Evolutionary conservation across 257 asterid species (phyloP), one percentile per base, ranked within the genome.

Genomic region (Coffea eugenioides): DNA sequence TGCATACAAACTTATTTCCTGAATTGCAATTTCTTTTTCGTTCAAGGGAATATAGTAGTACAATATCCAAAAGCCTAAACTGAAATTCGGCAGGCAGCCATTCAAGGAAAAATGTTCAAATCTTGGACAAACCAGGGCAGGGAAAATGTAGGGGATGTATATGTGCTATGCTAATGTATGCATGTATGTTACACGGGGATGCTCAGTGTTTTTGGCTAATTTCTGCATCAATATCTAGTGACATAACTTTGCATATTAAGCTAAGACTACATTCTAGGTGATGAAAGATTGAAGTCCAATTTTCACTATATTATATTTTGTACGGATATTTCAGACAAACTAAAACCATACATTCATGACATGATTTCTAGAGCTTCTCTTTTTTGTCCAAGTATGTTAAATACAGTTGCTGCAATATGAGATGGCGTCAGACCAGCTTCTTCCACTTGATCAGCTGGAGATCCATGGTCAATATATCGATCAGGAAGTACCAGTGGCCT

Each of bases 401-500:
- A 91, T 68, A 95, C 94, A 14, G 97, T 90, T 10, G 97, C 98
- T 0, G 97, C 99, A 2, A 95, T 92, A 78, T 93, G 96, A 43
- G 96, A 88, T 57, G 98, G 93, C 2, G 98, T 88, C 8, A 93
- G 85, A 10, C 98, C 99, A 1, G 97, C 97, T 75, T 92, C 85
- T 43, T 85, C 84, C 82, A 88, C 34, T 74, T 95, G 99, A 71
- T 93, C 96, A 2, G 82, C 81, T 3, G 98, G 97, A 51, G 96
- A 85, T 85, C 99, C 99, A 39, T 95, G 99, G 36, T 95, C 99
- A 8, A 95, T 93, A 70, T 95, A 95, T 45, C 93, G 88, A 85
- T 95, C 99, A 0, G 97, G 99, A 73, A 95, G 97, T 78, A 93
- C 98, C 87, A 92, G n/a, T 1, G 99, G 99, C 86, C 98, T 92